These are phyloP conservation scores for Ceratocystiopsis sp. DNA, from an alignment of 2,329 filamentous ascomycete genomes.

Conservation along the genomic window DNA sequence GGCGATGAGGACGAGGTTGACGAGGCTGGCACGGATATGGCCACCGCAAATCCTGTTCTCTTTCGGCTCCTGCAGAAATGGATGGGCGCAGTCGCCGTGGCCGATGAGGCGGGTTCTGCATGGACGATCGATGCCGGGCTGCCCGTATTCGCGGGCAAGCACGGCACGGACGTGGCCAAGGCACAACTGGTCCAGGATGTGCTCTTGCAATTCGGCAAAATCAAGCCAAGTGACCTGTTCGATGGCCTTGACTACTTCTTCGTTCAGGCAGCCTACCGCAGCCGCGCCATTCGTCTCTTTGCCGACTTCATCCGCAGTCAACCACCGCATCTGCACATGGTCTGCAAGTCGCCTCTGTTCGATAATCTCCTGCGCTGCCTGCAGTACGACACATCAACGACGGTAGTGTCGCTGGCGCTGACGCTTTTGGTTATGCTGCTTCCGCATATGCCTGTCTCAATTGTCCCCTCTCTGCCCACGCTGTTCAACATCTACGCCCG, in stretches of 20 bases:
- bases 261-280: constrained; percentile 44
- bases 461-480: constrained; percentile 50
- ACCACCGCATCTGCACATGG: constrained; percentile 61
- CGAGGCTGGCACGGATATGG: constrained; percentile 10
- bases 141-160: constrained; percentile 18
- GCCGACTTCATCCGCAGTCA: constrained; percentile 58
- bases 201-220: constrained; percentile 47
- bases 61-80: constrained; percentile 39
- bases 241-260: constrained; percentile 47
- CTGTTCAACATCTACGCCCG: constrained; percentile 72
- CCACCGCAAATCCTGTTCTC: constrained; percentile 15
- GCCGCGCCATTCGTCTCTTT: constrained; percentile 47
- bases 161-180: constrained; percentile 23
- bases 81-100: constrained; percentile 28
- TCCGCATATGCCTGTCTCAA: constrained; percentile 59
- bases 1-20: constrained; percentile 29
- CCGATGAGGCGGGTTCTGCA: too few relatives aligned
- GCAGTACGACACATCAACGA: constrained; percentile 61
- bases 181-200: constrained; percentile 33
- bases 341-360: constrained; percentile 56
- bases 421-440: constrained; percentile 66
- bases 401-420: constrained; percentile 57
- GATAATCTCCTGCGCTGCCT: constrained; percentile 55
- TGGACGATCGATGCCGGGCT: too few relatives aligned
- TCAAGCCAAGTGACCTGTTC: constrained; percentile 52